Percentiles rank a stretch among this genome's conserved stretches.
phyloP scores from a whole-genome alignment of 352 stramenopile genomes.

The Pythium periplocum region DNA sequence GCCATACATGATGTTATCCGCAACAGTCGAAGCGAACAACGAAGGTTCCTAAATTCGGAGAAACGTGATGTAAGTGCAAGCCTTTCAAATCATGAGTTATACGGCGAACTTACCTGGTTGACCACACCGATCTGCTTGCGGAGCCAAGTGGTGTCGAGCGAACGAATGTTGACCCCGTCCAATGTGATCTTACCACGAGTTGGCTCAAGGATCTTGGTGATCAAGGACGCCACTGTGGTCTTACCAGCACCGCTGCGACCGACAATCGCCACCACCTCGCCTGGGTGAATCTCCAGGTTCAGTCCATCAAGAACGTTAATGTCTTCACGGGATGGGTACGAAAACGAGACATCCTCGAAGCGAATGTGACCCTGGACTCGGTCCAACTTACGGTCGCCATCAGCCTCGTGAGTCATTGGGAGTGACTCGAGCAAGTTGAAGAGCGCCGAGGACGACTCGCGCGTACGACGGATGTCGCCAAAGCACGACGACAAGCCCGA shows the following conservation, averaged over 20 bases:
- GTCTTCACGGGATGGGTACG: conserved; percentile 77
- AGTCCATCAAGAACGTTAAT: conserved; percentile 57
- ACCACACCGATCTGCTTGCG: conserved; percentile 86
- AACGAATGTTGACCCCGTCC: conserved; percentile 66
- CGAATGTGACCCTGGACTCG: conserved; percentile 56
- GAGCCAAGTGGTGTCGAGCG: conserved; percentile 63
- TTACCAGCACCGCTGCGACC: conserved; percentile 83
- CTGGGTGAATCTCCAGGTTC: conserved; percentile 64
- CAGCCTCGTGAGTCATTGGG: conserved; percentile 19
- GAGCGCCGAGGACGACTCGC: conserved; percentile 66
- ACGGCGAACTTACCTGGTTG: conserved; percentile 36
- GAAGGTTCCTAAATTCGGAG: conserved; percentile 41
- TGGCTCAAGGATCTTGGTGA: conserved; percentile 73
- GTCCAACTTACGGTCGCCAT: conserved; percentile 38
- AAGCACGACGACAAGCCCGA: conserved; percentile 82
- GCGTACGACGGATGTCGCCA: conserved; percentile 69
- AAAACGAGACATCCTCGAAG: conserved; percentile 81
- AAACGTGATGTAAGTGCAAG: neutral
- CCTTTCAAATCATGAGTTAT: neutral
- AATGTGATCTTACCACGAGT: conserved; percentile 53
- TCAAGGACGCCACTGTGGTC: conserved; percentile 71
- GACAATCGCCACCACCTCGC: conserved; percentile 83
- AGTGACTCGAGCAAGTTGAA: conserved; percentile 56
- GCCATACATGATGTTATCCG: conserved; percentile 87
- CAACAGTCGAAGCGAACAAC: conserved; percentile 76